Conservation (phyloP, 2,329 filamentous ascomycete genomes). For the Ascomycota sp. region DNA sequence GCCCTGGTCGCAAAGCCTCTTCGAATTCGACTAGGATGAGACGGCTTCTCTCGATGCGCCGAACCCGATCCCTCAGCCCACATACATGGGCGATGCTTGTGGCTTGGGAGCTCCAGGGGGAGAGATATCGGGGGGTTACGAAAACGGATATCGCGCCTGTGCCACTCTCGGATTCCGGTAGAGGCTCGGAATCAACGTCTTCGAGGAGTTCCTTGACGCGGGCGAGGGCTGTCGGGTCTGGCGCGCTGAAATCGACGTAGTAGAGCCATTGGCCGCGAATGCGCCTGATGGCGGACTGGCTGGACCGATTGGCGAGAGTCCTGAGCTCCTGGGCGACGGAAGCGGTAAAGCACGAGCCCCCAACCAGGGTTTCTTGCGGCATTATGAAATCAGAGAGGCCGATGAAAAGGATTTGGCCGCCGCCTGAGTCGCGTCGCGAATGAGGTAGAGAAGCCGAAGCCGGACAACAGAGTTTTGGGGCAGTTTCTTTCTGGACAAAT, state of each 20-base stretch:
- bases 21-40: conserved; percentile 50
- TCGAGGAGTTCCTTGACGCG: conserved; percentile 26
- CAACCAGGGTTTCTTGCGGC: conserved; percentile 17
- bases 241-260: conserved; percentile 40
- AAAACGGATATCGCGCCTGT: conserved; percentile 41
- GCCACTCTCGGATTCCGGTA: conserved; percentile 9
- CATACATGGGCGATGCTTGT: conserved; percentile 89
- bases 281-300: conserved; percentile 22
- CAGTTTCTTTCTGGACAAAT: too few species aligned
- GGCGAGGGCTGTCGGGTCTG: conserved; percentile 21
- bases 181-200: conserved; percentile 12
- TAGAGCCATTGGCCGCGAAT: conserved; percentile 40
- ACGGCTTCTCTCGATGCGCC: conserved; percentile 74
- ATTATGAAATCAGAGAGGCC: conserved; percentile 4
- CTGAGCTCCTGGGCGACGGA: conserved; percentile 23
- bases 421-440: too few species aligned
- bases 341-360: conserved; percentile 27
- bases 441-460: too few species aligned
- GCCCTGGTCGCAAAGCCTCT: conserved; percentile 15
- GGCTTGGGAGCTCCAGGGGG: conserved; percentile 93
- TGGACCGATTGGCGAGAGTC: conserved; percentile 21
- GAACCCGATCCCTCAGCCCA: conserved; percentile 47
- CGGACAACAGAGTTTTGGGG: too few species aligned
- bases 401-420: background rate
- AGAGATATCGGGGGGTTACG: conserved; percentile 67